A percentile compares a stretch with the other conserved stretches of the same genome.
These are phyloP conservation scores for Penicillium malachiteum DNA, from an alignment of 495 filamentous ascomycete species.

Conservation along the genomic window DNA sequence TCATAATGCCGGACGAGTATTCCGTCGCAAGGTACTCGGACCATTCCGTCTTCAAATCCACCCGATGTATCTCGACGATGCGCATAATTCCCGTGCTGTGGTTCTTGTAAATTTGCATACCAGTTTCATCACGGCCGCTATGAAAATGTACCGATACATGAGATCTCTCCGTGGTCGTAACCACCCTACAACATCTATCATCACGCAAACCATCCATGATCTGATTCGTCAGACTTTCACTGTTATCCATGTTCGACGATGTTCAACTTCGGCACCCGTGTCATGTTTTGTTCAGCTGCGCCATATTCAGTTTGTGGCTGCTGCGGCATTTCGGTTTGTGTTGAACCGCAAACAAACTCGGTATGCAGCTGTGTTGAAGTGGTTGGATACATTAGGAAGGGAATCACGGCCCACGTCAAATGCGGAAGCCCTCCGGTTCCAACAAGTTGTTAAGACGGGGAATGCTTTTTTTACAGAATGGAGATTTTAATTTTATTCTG, in stretches of 20 bases:
- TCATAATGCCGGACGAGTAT: conserved; percentile 65
- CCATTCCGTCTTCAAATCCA: conserved; percentile 85
- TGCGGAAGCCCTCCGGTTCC: conserved; percentile 25
- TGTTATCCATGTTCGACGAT: conserved; percentile 60
- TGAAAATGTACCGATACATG: conserved; percentile 80
- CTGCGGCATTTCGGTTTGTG: conserved; percentile 64
- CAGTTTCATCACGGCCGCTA: conserved; percentile 72
- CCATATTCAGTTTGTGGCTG: conserved; percentile 70
- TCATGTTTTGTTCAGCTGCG: conserved; percentile 57
- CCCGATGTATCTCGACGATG: conserved; percentile 84
- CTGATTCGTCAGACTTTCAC: conserved; percentile 62
- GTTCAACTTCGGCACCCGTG: conserved; percentile 30
- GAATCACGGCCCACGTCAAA: conserved; percentile 33
- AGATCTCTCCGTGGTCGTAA: conserved; percentile 56
- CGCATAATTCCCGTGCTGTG: conserved; percentile 66
- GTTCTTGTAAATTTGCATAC: conserved; percentile 73
- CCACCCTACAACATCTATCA: conserved; percentile 51
- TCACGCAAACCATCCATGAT: conserved; percentile 66
- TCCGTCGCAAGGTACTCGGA: conserved; percentile 75
- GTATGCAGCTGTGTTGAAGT: conserved; percentile 58
- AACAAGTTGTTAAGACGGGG: conserved; percentile 33
- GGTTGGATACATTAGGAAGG: conserved; percentile 53
- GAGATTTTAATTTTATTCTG: conserved; percentile 33
- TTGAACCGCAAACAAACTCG: conserved; percentile 67
- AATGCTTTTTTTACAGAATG: conserved; percentile 39